A percentile compares a stretch with the other conserved stretches of the same genome.
Evolutionary conservation across 106 monocot species (phyloP).

Genomic region (Narthecium ossifragum): DNA sequence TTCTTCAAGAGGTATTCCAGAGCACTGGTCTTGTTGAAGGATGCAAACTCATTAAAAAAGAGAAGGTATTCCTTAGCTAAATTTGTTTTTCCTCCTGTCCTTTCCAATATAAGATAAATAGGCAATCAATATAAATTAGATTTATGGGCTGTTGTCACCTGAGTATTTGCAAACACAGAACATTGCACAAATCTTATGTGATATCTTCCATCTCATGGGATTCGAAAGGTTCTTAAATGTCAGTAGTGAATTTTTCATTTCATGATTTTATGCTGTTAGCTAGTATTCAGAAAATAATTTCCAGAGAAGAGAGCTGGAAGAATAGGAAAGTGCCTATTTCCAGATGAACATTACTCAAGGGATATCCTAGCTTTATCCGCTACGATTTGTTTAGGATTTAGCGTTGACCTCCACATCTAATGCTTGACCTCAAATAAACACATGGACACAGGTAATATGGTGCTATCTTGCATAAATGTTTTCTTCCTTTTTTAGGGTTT

Average conservation of each 20-base stretch:
- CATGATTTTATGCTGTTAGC: not conserved
- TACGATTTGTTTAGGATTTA: too few species aligned
- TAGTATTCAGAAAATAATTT: not conserved
- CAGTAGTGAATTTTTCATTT: not conserved
- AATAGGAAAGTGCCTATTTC: not conserved
- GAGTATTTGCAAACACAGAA: not conserved
- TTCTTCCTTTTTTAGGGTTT: too few species aligned
- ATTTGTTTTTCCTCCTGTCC: not conserved
- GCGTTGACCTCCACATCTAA: too few species aligned
- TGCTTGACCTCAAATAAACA: too few species aligned
- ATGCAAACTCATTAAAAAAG: constrained; percentile 79
- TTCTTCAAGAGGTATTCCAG: constrained; percentile 74
- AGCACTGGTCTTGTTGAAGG: constrained; percentile 79
- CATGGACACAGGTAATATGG: too few species aligned
- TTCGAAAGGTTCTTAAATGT: not conserved
- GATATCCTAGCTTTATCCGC: too few species aligned
- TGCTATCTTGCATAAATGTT: too few species aligned
- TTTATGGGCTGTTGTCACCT: not conserved
- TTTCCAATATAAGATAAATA: not conserved
- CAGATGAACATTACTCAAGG: too few species aligned
- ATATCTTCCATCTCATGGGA: not conserved
- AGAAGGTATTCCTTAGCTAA: constrained; percentile 35
- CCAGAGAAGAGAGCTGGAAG: not conserved
- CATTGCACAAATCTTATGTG: not conserved
- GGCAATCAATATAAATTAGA: not conserved